Conservation (phyloP, 192 early-diverging fungal genomes). For the Dispira simplex region DNA sequence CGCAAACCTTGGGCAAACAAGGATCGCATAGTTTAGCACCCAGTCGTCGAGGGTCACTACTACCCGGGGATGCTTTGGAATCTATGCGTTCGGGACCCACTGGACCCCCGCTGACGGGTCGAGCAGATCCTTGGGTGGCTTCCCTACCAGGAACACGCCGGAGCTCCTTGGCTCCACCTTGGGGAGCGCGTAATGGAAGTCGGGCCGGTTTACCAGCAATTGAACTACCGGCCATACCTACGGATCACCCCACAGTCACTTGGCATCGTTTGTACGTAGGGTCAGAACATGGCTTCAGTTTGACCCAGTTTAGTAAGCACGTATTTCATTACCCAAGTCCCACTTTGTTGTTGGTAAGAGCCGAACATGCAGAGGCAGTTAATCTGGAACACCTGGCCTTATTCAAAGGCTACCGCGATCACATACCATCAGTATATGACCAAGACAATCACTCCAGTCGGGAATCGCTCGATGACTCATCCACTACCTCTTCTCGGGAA, state of each 20-base stretch:
- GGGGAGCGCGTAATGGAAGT: neutral
- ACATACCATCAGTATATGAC: too few relatives aligned
- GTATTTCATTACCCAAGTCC: constrained; percentile 4
- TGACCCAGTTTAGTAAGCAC: constrained; percentile 2
- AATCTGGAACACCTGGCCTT: neutral
- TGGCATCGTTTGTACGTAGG: constrained; percentile 6
- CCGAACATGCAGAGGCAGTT: neutral
- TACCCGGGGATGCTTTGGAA: neutral
- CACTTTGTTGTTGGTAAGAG: neutral
- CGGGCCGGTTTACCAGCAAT: neutral
- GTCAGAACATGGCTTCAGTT: constrained; percentile 8
- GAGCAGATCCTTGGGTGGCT: neutral
- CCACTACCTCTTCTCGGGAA: neutral
- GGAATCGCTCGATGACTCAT: too few relatives aligned
- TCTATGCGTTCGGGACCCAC: neutral
- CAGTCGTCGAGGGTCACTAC: constrained; percentile 2
- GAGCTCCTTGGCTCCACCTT: neutral
- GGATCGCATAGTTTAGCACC: neutral
- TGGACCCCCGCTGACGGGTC: neutral
- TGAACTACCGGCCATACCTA: neutral
- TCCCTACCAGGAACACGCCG: constrained; percentile 1
- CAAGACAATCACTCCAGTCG: too few relatives aligned
- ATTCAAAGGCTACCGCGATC: neutral
- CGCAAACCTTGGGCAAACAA: too few relatives aligned
- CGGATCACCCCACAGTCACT: neutral